Percentiles rank a stretch among this genome's conserved stretches.
Conservation (phyloP, 1,139 yeast species). For the Geotrichum klebahnii region DNA sequence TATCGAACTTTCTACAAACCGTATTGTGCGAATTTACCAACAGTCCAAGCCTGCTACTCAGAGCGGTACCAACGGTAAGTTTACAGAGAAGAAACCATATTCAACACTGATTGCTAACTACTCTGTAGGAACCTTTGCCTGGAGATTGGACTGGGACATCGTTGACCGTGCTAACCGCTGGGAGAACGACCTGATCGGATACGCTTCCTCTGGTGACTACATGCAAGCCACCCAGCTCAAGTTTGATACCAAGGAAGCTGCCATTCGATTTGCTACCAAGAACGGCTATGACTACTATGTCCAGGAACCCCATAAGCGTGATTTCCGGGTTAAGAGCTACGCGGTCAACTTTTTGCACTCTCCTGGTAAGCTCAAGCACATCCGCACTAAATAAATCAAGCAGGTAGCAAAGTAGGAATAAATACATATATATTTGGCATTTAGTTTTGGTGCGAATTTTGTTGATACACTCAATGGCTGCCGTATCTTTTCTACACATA, state of each 20-base stretch:
- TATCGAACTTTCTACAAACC: conserved; percentile 52
- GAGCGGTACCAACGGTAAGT: conserved; percentile 48
- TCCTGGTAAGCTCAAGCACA: conserved; percentile 69
- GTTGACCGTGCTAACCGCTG: conserved; percentile 75
- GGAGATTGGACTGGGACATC: conserved; percentile 86
- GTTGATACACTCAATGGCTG: no score
- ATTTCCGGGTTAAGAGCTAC: conserved; percentile 71
- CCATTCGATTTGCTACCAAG: conserved; percentile 72
- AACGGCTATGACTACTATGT: conserved; percentile 83
- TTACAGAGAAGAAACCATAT: neutral
- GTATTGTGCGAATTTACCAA: conserved; percentile 73
- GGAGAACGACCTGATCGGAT: conserved; percentile 88
- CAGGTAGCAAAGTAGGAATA: no score
- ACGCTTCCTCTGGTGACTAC: conserved; percentile 74
- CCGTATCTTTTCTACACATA: no score
- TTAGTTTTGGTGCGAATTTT: no score
- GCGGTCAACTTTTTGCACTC: conserved; percentile 68
- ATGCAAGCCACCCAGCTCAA: conserved; percentile 56
- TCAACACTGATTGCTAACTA: conserved; percentile 2
- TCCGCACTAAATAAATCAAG: conserved; percentile 71
- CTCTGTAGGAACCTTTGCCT: conserved; percentile 41
- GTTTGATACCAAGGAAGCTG: conserved; percentile 72
- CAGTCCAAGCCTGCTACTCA: conserved; percentile 82
- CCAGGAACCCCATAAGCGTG: conserved; percentile 74
- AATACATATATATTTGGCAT: no score